phyloP scores from a whole-genome alignment of 176 grass and related monocot species.

The Cenchrus americanus region DNA sequence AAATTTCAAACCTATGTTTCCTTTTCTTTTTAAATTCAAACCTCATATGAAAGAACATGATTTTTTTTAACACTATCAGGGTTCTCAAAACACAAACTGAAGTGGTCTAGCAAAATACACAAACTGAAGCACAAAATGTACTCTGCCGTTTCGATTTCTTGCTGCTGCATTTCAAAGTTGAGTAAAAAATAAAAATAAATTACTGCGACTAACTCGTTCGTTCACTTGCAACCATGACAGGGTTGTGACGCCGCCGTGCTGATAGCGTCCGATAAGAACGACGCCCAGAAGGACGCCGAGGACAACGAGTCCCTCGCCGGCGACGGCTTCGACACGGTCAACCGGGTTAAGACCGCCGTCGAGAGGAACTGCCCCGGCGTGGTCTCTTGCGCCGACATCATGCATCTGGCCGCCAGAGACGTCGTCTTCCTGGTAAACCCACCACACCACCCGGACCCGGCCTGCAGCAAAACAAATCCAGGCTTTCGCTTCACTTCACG shows the following conservation, averaged over 20 bases:
- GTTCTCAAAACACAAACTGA: no score
- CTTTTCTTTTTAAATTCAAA: no score
- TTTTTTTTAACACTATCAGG: neutral
- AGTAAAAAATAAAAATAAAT: neutral
- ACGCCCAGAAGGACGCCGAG: conserved; percentile 79
- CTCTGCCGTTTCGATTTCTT: no score
- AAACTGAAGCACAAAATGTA: neutral
- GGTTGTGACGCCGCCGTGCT: conserved; percentile 68
- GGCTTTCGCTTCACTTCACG: neutral
- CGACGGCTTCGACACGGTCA: conserved; percentile 82
- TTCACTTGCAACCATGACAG: conserved; percentile 23
- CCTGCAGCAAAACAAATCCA: neutral
- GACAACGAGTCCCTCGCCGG: conserved; percentile 91
- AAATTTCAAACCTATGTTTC: neutral
- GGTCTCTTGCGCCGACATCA: conserved; percentile 88
- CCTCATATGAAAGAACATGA: neutral
- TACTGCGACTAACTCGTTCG: neutral
- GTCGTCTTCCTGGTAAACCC: conserved; percentile 61
- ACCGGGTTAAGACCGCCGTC: conserved; percentile 63
- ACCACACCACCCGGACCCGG: no score
- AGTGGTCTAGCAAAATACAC: no score
- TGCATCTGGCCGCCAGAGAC: conserved; percentile 69
- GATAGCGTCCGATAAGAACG: conserved; percentile 46
- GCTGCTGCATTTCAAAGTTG: neutral
- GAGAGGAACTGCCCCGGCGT: conserved; percentile 66